These are phyloP conservation scores for Ananas comosus DNA, from an alignment of 176 grass and related monocot genomes.

Conservation along the genomic window DNA sequence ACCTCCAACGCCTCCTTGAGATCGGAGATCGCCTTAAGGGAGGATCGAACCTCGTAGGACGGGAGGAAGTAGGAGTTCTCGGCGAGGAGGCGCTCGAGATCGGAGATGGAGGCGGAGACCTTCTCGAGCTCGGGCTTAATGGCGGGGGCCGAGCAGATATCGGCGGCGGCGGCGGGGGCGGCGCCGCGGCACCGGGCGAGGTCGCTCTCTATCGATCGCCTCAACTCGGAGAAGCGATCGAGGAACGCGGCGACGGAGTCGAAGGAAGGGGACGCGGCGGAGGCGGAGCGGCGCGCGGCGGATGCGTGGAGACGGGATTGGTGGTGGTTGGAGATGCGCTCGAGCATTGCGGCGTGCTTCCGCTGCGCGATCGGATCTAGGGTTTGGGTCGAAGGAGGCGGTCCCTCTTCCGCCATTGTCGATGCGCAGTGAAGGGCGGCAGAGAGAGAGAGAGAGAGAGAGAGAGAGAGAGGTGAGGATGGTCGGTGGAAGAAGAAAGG, in stretches of 20 bases:
- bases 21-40: slow-evolving; percentile 47
- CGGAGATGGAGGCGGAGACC: slow-evolving; percentile 36
- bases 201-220: slow-evolving; percentile 44
- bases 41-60: slow-evolving; percentile 63
- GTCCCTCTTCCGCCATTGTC: background rate
- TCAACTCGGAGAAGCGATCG: slow-evolving; percentile 35
- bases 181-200: slow-evolving; percentile 34
- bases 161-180: slow-evolving; percentile 5
- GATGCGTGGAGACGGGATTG: slow-evolving; percentile 3
- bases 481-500: background rate
- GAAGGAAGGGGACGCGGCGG: slow-evolving; percentile 11
- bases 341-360: slow-evolving; percentile 76
- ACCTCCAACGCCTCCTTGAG: slow-evolving; percentile 49
- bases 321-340: slow-evolving; percentile 58
- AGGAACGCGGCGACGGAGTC: slow-evolving; percentile 38
- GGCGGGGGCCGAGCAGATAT: background rate
- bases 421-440: background rate
- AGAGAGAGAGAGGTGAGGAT: background rate
- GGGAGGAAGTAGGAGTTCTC: slow-evolving; percentile 70
- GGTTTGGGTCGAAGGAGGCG: background rate
- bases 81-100: slow-evolving; percentile 51
- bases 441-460: background rate
- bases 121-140: slow-evolving; percentile 21
- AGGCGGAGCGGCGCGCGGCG: slow-evolving; percentile 3
- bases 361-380: slow-evolving; percentile 18